Percentiles rank a stretch among this genome's conserved stretches.
Evolutionary conservation across 108 stramenopile genomes (phyloP).

Genomic region (Pinguiococcus pyrenoidosus): DNA sequence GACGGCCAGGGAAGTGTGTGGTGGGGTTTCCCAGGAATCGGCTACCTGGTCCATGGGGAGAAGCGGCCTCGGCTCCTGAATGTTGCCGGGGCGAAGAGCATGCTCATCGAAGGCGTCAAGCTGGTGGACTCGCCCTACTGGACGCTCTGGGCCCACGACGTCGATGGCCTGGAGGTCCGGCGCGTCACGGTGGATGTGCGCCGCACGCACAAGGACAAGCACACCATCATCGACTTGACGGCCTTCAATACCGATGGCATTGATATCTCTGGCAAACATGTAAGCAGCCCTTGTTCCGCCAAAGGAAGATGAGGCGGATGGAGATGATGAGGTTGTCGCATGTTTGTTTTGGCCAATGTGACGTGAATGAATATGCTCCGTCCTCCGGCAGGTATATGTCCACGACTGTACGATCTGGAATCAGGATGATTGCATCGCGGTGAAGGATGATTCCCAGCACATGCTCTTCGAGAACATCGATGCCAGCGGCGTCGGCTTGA

Average conservation of each 20-base stretch:
- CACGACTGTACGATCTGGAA: conserved; percentile 35
- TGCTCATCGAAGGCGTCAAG: conserved; percentile 24
- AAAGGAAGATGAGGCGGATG: too few species aligned
- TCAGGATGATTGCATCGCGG: conserved; percentile 33
- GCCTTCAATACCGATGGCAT: conserved; percentile 39
- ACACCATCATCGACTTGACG: conserved; percentile 9
- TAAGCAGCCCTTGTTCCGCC: too few species aligned
- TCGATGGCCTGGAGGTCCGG: conserved; percentile 19
- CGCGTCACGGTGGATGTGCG: conserved; percentile 15
- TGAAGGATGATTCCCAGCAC: conserved; percentile 32
- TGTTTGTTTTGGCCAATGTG: too few species aligned
- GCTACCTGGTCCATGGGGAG: conserved; percentile 1
- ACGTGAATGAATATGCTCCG: too few species aligned
- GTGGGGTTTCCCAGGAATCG: conserved; percentile 25
- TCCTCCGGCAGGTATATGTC: too few species aligned
- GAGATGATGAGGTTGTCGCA: too few species aligned
- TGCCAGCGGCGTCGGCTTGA: conserved; percentile 41
- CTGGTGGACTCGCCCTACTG: conserved; percentile 26
- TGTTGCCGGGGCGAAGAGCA: conserved; percentile 8
- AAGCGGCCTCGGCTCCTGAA: conserved; percentile 21
- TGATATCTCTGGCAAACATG: conserved; percentile 29
- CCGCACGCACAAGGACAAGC: conserved; percentile 5
- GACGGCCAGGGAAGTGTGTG: conserved; percentile 23
- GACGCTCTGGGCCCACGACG: conserved; percentile 22
- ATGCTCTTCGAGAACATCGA: conserved; percentile 40